These are phyloP conservation scores for Lipomyces sp. DNA, from an alignment of 805 yeast species.

Conservation along the genomic window DNA sequence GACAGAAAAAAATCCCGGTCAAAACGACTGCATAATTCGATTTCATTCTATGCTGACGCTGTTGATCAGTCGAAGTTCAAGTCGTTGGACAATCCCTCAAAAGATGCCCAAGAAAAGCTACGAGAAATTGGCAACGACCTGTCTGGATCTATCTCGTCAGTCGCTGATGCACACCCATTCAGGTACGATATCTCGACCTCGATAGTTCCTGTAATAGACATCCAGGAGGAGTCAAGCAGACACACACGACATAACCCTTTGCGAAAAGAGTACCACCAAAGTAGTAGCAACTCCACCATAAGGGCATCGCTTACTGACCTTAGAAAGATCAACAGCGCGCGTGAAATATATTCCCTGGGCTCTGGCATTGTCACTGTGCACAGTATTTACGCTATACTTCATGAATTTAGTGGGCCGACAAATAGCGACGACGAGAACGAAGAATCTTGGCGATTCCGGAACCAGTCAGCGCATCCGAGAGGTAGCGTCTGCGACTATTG, in stretches of 20 bases:
- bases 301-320: not conserved
- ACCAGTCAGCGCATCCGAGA: not conserved
- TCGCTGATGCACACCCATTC: not conserved
- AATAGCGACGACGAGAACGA: slow-evolving; percentile 1
- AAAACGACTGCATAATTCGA: not conserved
- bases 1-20: slow-evolving; percentile 1
- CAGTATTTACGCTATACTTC: not conserved
- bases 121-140: not conserved
- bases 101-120: not conserved
- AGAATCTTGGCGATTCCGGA: not conserved
- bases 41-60: slow-evolving; percentile 1
- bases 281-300: not conserved
- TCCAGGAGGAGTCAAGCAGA: not conserved
- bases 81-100: not conserved
- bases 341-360: not conserved
- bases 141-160: not conserved
- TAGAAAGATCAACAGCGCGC: not conserved
- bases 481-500: not conserved
- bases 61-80: not conserved
- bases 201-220: not conserved
- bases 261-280: not conserved
- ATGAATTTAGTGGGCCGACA: not conserved
- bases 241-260: not conserved
- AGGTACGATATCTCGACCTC: not conserved
- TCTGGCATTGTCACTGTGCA: not conserved